Evolutionary conservation across 345 rosid species (phyloP).

Genomic region (Eucalyptus grandis): DNA sequence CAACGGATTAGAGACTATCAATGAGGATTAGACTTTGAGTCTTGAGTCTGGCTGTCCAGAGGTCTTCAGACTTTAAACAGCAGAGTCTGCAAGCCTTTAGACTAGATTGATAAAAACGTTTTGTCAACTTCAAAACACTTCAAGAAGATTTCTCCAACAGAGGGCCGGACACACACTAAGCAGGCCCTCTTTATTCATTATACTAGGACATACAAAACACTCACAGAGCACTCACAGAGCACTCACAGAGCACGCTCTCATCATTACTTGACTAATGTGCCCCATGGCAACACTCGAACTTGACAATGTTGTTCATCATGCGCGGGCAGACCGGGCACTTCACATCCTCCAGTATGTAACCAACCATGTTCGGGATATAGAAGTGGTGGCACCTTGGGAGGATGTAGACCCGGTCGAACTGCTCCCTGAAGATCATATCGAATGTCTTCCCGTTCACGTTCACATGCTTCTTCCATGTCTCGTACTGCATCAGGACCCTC

Average conservation of each 20-base stretch:
- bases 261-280: neutral
- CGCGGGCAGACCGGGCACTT: slow-evolving; percentile 1
- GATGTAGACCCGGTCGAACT: neutral
- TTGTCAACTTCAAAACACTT: no score
- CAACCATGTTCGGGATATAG: neutral
- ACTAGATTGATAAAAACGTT: no score
- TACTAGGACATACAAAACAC: neutral
- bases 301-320: neutral
- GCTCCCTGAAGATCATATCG: neutral
- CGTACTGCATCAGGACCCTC: neutral
- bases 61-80: no score
- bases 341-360: neutral
- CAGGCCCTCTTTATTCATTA: neutral
- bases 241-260: neutral
- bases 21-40: no score
- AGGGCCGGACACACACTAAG: neutral
- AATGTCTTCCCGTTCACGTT: neutral
- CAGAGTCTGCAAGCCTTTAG: no score
- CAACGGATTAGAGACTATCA: no score
- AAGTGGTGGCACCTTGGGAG: neutral
- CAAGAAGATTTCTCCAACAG: no score
- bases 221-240: no score
- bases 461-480: neutral
- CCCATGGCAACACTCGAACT: slow-evolving; percentile 1
- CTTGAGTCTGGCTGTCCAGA: no score